Percentiles rank a stretch among this genome's conserved stretches.
phyloP scores from a whole-genome alignment of 495 filamentous ascomycete genomes.

The Aspergillus ellipticus region DNA sequence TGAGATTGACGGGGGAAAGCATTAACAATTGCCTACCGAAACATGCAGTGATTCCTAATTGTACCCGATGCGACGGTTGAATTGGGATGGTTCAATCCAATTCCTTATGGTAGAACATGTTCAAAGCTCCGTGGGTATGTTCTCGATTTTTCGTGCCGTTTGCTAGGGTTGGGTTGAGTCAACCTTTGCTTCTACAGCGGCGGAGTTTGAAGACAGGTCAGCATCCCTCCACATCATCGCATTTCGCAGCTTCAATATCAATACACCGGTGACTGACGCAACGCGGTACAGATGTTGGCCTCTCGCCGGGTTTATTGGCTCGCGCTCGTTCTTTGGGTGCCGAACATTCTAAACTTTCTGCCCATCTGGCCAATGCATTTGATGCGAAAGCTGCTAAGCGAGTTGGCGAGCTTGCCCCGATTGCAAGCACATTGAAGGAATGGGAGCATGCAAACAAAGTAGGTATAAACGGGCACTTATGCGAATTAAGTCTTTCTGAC shows the following conservation, averaged over 20 bases:
- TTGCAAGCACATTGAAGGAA: constrained; percentile 65
- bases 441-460: constrained; percentile 51
- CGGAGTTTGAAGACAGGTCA: constrained; percentile 29
- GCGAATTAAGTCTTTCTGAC: constrained; percentile 8
- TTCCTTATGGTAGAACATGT: constrained; percentile 24
- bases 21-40: no score
- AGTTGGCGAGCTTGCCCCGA: constrained; percentile 68
- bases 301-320: constrained; percentile 59
- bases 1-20: no score
- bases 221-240: constrained; percentile 16
- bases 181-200: constrained; percentile 16
- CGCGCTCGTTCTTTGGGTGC: constrained; percentile 60
- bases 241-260: no score
- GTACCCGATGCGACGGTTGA: neutral
- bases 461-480: neutral
- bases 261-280: constrained; percentile 17
- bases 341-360: constrained; percentile 63
- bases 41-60: neutral
- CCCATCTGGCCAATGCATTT: constrained; percentile 58
- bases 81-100: no score
- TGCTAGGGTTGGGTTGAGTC: constrained; percentile 13
- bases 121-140: constrained; percentile 27
- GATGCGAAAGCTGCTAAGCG: constrained; percentile 71
- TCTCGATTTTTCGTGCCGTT: constrained; percentile 28
- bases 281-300: constrained; percentile 27